Evolutionary conservation across 768 basidiomycete genomes (phyloP), one percentile per base, ranked within the genome.

Genomic region (Kwoniella dejecticola): DNA sequence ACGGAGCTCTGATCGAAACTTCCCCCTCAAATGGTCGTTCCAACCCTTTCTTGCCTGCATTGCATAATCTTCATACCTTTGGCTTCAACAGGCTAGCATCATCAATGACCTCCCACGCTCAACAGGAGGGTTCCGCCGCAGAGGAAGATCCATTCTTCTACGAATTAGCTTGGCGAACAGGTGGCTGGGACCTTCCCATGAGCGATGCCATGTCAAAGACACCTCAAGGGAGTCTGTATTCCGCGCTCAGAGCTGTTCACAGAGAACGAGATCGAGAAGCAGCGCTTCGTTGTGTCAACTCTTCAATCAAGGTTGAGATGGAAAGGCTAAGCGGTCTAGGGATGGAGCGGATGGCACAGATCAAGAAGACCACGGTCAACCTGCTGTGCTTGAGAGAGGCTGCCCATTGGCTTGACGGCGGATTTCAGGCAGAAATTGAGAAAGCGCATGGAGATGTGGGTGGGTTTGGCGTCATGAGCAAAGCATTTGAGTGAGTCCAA

Each of bases 181-280:
- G 89, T 63, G 88, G 87, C 1, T 99, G 96, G 96, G 94, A 98
- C 78, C 81, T 99, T 24, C 94, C 94, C 0, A 85, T 89, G 49
- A 81, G 82, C 0, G 65, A 79, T 10, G 11, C 6, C 7, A 17
- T 45, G 2, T 30, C 62, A 8, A 78, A 81, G 11, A 81, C 81
- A 26, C 77, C 85, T 8, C 85, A 85, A 23, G 82, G 84, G 13
- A 80, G 87, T 1, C 80, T 97, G 3, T 99, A 95, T 77, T 82
- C 83, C 30, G 87, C 90, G 3, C 81, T 99, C 31, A 85, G 89
- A 41, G 86, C 91, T 0, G 80, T 91, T n/a, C 86, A 94, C 66
- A 85, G 89, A 4, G 90, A 91, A 72, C 84, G 90, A 40, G 85
- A 88, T 70, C 71, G 79, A 0, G 72, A 72, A 0, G 75, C 79